Evolutionary conservation across 306 rosid genomes (phyloP).

Genomic region (Cucumis cinereus): DNA sequence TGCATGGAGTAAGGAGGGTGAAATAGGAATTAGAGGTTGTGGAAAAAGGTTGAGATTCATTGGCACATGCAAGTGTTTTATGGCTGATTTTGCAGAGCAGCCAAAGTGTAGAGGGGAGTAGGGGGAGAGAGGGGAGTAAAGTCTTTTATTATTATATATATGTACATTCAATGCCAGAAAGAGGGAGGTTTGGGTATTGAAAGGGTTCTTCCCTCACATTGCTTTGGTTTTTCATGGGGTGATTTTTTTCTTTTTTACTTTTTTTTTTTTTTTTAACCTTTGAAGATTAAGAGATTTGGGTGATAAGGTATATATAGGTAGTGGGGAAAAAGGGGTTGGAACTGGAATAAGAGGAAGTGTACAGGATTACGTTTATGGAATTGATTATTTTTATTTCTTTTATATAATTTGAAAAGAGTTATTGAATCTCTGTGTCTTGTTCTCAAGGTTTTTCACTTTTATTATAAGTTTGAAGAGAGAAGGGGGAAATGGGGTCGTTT

Average conservation of each 20-base stretch:
- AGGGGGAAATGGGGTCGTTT: not conserved
- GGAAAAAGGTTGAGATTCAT: not conserved
- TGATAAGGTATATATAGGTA: not conserved
- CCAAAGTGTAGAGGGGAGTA: not conserved
- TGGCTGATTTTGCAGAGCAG: conserved; percentile 13
- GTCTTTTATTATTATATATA: not conserved
- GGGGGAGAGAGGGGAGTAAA: not conserved
- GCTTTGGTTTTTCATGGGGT: not conserved
- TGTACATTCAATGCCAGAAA: conserved; percentile 2
- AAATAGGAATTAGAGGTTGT: not conserved
- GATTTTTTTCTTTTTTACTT: not conserved
- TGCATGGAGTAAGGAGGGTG: not conserved
- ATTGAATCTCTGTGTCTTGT: not conserved
- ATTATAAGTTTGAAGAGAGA: not conserved
- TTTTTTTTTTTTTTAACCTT: not conserved
- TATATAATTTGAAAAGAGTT: not conserved
- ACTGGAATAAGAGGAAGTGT: conserved; percentile 7
- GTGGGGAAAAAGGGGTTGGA: not conserved
- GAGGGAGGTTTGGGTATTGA: not conserved
- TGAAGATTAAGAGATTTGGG: not conserved
- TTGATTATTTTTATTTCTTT: not conserved
- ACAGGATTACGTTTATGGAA: not conserved
- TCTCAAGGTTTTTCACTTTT: not conserved
- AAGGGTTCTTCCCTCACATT: not conserved
- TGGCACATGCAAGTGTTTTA: not conserved